Conservation (phyloP, 208 protist species). For the Leishmania turanica region DNA sequence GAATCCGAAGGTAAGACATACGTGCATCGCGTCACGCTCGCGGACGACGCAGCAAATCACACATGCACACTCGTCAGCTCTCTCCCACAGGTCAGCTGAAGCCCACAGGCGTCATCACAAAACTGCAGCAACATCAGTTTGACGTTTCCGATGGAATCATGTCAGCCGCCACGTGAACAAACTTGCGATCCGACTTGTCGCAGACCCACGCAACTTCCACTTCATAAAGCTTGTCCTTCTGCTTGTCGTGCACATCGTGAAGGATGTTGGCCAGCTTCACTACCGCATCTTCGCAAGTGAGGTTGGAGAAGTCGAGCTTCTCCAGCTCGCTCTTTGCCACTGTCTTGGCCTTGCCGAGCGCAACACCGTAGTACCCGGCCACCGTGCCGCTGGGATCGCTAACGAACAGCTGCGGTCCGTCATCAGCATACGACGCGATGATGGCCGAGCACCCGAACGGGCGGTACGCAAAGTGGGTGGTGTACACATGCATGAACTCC, state of each 20-base stretch:
- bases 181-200: slow-evolving; percentile 85
- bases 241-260: slow-evolving; percentile 78
- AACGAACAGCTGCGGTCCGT: slow-evolving; percentile 96
- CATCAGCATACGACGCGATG: slow-evolving; percentile 93
- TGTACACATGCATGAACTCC: slow-evolving; percentile 95
- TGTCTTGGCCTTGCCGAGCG: slow-evolving; percentile 98
- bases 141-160: slow-evolving; percentile 58
- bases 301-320: slow-evolving; percentile 95
- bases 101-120: neutral
- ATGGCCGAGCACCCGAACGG: slow-evolving; percentile 97
- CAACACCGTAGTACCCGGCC: slow-evolving; percentile 95
- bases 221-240: slow-evolving; percentile 97
- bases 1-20: neutral
- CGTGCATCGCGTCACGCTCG: neutral
- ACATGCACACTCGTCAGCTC: neutral
- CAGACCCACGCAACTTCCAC: slow-evolving; percentile 98
- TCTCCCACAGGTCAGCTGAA: neutral
- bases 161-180: slow-evolving; percentile 63
- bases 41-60: neutral
- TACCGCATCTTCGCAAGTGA: slow-evolving; percentile 96
- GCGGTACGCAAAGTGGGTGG: slow-evolving; percentile 94
- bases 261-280: slow-evolving; percentile 95
- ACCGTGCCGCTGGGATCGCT: slow-evolving; percentile 97
- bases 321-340: slow-evolving; percentile 98
- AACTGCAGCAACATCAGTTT: slow-evolving; percentile 4